Evolutionary conservation across 768 basidiomycete species (phyloP).

Genomic region (Leccinum uliginosum): DNA sequence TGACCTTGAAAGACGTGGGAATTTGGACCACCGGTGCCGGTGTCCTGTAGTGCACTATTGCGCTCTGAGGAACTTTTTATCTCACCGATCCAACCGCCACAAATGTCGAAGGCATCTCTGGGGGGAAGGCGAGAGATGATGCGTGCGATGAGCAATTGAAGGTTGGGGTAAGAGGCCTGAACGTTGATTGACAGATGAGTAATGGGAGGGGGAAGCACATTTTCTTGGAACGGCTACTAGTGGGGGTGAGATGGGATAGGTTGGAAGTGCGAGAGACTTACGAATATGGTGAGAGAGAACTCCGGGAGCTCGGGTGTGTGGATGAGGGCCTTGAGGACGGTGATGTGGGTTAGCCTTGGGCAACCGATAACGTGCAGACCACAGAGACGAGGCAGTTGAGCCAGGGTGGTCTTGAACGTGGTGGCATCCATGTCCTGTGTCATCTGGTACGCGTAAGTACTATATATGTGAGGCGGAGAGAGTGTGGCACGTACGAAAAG

Average conservation of each 20-base stretch:
- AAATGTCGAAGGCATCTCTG: constrained; percentile 27
- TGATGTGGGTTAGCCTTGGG: constrained; percentile 48
- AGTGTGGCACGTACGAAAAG: constrained; percentile 47
- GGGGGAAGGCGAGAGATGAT: constrained; percentile 26
- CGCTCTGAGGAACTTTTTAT: constrained; percentile 24
- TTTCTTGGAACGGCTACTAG: constrained; percentile 14
- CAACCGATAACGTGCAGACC: constrained; percentile 63
- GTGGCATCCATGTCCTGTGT: constrained; percentile 49
- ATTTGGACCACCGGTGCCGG: constrained; percentile 1
- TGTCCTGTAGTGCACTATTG: neutral
- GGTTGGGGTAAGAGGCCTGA: constrained; percentile 29
- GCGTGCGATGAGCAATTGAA: constrained; percentile 13
- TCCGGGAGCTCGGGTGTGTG: constrained; percentile 55
- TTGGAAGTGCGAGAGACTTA: constrained; percentile 29
- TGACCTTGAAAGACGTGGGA: constrained; percentile 4
- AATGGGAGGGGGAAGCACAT: constrained; percentile 32
- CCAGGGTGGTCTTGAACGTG: constrained; percentile 45
- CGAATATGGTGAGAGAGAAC: constrained; percentile 58
- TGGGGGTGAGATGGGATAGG: neutral
- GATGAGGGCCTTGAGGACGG: constrained; percentile 39
- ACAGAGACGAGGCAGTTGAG: constrained; percentile 47
- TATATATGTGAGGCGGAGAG: neutral
- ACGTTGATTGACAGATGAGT: constrained; percentile 52
- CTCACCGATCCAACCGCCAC: constrained; percentile 32
- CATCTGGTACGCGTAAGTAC: constrained; percentile 37